Percentiles rank a stretch among this genome's conserved stretches.
These are phyloP conservation scores for Aspergillus nanangensis DNA, from an alignment of 495 filamentous ascomycete species.

Conservation along the genomic window DNA sequence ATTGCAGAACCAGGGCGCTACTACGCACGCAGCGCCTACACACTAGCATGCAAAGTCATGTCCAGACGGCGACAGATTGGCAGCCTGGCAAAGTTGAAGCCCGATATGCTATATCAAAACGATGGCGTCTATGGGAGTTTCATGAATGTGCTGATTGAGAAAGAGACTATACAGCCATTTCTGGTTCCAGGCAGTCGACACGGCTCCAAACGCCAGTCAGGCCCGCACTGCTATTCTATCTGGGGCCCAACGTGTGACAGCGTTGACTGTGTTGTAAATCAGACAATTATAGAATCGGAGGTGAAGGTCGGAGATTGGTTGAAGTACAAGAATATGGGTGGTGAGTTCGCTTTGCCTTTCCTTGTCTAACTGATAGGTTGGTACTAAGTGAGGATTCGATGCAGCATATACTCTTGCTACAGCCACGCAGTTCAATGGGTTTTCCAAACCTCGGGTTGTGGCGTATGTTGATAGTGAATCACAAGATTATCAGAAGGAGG, in stretches of 20 bases:
- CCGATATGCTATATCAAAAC: slow-evolving; percentile 34
- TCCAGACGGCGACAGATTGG: slow-evolving; percentile 18
- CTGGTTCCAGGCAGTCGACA: no score
- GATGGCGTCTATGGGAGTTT: slow-evolving; percentile 34
- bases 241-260: slow-evolving; percentile 37
- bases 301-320: slow-evolving; percentile 31
- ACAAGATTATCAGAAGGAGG: no score
- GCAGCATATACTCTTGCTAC: slow-evolving; percentile 22
- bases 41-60: slow-evolving; percentile 27
- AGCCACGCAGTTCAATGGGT: slow-evolving; percentile 26
- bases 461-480: no score
- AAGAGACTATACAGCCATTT: slow-evolving; percentile 8
- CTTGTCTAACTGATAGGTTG: background rate
- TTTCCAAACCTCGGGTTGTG: no score
- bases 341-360: slow-evolving; percentile 6
- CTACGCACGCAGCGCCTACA: slow-evolving; percentile 24
- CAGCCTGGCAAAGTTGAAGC: slow-evolving; percentile 9
- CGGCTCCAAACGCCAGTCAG: background rate
- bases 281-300: slow-evolving; percentile 15
- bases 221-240: slow-evolving; percentile 18
- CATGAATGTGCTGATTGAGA: slow-evolving; percentile 26
- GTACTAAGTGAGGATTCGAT: background rate
- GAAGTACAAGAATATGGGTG: slow-evolving; percentile 30
- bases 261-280: slow-evolving; percentile 19
- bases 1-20: slow-evolving; percentile 33